A percentile compares a stretch with the other conserved stretches of the same genome.
Evolutionary conservation across 2,329 filamentous ascomycete genomes (phyloP).

Genomic region (Camptophora hylomeconis): DNA sequence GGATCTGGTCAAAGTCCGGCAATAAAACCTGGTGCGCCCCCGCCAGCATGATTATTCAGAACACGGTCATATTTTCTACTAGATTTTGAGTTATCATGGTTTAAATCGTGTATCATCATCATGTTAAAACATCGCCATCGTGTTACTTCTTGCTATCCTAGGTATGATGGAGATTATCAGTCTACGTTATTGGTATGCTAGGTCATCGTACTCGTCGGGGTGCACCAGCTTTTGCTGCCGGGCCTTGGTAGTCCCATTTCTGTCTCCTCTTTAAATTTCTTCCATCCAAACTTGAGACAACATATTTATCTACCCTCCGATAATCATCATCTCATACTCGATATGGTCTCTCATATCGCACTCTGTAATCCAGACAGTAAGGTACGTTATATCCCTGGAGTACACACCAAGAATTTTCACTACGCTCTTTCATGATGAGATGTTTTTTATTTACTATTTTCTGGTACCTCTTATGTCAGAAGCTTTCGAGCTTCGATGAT

Average conservation of each 20-base stretch:
- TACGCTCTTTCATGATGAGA: conserved; percentile 54
- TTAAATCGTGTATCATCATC: too few relatives aligned
- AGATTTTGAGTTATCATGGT: too few relatives aligned
- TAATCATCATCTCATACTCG: not conserved
- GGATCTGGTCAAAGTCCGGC: conserved; percentile 3
- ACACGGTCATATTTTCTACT: too few relatives aligned
- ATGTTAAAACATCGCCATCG: too few relatives aligned
- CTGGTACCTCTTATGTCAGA: conserved; percentile 99
- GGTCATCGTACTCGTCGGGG: too few relatives aligned
- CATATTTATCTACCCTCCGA: not conserved
- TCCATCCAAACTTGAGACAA: not conserved
- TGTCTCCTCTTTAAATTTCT: not conserved
- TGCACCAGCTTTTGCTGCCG: too few relatives aligned
- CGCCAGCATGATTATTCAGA: too few relatives aligned
- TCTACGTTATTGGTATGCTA: too few relatives aligned
- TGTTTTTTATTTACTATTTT: conserved; percentile 49
- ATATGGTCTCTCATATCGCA: not conserved
- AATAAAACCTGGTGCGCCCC: not conserved
- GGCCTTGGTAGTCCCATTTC: too few relatives aligned
- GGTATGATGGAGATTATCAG: too few relatives aligned
- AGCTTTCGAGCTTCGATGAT: conserved; percentile 51
- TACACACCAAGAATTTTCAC: not conserved
- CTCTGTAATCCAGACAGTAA: conserved; percentile 3
- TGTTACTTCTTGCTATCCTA: too few relatives aligned
- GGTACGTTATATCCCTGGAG: conserved; percentile 1